Evolutionary conservation across 2,329 filamentous ascomycete species (phyloP), one percentile per base, ranked within the genome.

Genomic region (Neonectria ditissima): DNA sequence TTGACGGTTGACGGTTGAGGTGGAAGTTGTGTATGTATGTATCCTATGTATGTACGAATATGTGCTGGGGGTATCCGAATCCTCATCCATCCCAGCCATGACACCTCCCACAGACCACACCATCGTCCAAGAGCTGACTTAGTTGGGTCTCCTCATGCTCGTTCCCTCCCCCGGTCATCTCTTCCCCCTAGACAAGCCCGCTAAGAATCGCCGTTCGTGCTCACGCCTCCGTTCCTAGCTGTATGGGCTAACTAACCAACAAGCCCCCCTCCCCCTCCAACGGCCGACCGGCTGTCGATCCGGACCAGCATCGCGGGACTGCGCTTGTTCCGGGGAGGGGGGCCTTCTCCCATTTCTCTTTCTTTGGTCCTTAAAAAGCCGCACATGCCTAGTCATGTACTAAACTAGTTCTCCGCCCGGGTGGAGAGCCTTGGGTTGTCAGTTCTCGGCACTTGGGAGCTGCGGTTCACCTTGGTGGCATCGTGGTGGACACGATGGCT

Each of bases 221-320:
- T 58, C 55, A 26, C 37, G 37, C n/a, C n/a, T 18, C 37, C 37
- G 37, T 20, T 18, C 37, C n/a, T 41, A 11, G 37, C 18, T 41
- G 37, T 10, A 13, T 32, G 8, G 30, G 30, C 11, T 32, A 32
- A 13, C 37, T 41, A 41, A 18, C 18, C 18, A 39, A 41, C 37
- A 41, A 41, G 37, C 37, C 16, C 14, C 5, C 34, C 37, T 9
- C 8, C n/a, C 7, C 11, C 50, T 41, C 52, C 28, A 61, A 51
- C 52, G 52, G 59, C 44, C 47, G 59, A 50, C 59, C 59, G 59
- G 59, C 52, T 55, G 52, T 44, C 44, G 59, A 55, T 51, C 52
- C 59, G 52, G 51, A 50, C 45, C 52, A 50, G 44, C 50, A 58
- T 47, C 45, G 45, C 14, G 55, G 55, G 34, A 58, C 53, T 34